Evolutionary conservation across 2,329 filamentous ascomycete genomes (phyloP), one percentile per base, ranked within the genome.

Genomic region (Coccinonectria pachysandricola): DNA sequence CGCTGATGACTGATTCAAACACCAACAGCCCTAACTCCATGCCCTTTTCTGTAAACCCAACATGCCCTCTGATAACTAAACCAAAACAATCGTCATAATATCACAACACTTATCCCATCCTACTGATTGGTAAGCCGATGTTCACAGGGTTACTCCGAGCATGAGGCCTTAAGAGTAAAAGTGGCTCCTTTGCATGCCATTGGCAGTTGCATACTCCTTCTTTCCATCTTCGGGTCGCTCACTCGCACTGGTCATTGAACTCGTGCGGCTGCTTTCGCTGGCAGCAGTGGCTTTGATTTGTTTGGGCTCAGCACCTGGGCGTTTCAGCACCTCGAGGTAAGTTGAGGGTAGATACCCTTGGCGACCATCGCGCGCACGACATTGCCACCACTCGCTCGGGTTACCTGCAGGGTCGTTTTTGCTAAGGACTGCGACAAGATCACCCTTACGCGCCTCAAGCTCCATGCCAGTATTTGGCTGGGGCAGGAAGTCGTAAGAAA

Each of bases 341-440:
- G 86, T 87, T 2, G 79, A 76, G 3, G 92, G 91, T 5, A 98
- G 68, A 50, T 96, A 98, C 6, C 91, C 91, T 45, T 94, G 78
- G 14, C 85, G 71, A 23, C 86, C 87, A 50, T 96, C 86, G 34
- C 91, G 71, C 9, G 88, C 81, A 29, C 91, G 73, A 57, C 92
- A 98, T 40, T 80, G 76, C 91, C 91, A 98, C 91, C 91, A 98
- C 50, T 98, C 88, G 27, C 82, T 91, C 4, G 85, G 75, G 44
- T 91, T 86, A 21, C 91, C 91, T 48, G 88, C 73, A 1, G 91
- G 91, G 46, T 98, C 91, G 11, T 75, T 81, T 62, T 95, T 95
- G 61, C 79, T 80, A 28, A 98, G 68, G 1, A 98, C 86, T 14
- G 91, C 91, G 10, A 98, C 87, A 27, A 96, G 75, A 45, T 98